Evolutionary conservation across 495 filamentous ascomycete species (phyloP), one percentile per base, ranked within the genome.

Genomic region (Margaritispora aquatica): DNA sequence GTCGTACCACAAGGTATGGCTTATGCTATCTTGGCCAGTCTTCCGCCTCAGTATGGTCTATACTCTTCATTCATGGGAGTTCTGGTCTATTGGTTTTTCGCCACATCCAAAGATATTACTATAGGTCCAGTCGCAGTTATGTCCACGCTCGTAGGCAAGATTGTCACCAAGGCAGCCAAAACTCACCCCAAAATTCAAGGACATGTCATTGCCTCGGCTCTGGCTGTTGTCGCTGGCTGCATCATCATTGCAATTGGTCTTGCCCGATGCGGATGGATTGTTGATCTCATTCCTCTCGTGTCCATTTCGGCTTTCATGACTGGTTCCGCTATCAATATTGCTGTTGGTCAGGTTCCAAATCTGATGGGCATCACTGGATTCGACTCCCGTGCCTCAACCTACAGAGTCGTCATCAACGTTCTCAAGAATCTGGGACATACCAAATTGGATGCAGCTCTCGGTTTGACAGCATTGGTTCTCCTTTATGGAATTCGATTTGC

Each of bases 21-120:
- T 1, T 99, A 99, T 72, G 93, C 94, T 23, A 80, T 86, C 62
- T 75, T 99, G 41, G 94, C 94, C 8, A 76, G 84, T 44, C 78
- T 99, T 21, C 75, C 78, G 0, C 82, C 87, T 2, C 78, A 99
- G 68, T 99, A 83, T 67, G 94, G 94, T 53, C 76, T 99, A 0
- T 99, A 99, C 69, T 94, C 93, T 0, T 97, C 93, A 0, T 99
- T 99, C 66, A 96, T 97, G 87, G 94, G 94, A 24, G 93, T 97
- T 2, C 69, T 97, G 60, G 71, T 96, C 51, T 99, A 99, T 65
- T 97, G 94, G 94, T 95, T 97, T 71, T 97, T 98, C 66, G 94
- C 94, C 1, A 98, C 94, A 1, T 97, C 95, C 0, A 98, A 98
- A 68, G 94, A 98, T 72, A 97, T 98, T 68, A 97, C 94, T 8